These are phyloP conservation scores for Fraxinus ornus DNA, from an alignment of 305 asterid species.

Conservation along the genomic window DNA sequence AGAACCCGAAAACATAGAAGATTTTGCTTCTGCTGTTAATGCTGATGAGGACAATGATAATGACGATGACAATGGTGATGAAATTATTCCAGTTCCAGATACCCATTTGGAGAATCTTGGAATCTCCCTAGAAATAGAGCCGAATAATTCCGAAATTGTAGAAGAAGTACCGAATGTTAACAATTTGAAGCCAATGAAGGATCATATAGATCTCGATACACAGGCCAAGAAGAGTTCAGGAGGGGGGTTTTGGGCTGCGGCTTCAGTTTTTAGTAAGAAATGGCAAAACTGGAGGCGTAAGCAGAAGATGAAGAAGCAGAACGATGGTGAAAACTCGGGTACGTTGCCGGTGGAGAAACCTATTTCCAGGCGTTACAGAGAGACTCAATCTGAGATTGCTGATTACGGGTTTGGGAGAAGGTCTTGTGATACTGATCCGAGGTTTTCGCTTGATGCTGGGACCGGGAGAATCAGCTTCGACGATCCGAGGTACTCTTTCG, in stretches of 20 bases:
- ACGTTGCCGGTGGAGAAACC: conserved; percentile 81
- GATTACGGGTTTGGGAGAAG: conserved; percentile 92
- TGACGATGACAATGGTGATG: conserved; percentile 30
- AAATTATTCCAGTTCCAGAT: conserved; percentile 35
- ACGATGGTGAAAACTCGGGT: conserved; percentile 45
- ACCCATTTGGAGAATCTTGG: conserved; percentile 25
- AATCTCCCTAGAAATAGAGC: conserved; percentile 33
- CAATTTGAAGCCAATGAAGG: conserved; percentile 67
- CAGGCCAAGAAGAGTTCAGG: conserved; percentile 64
- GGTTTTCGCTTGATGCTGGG: conserved; percentile 86
- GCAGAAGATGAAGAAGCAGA: conserved; percentile 76
- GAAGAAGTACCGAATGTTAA: conserved; percentile 45
- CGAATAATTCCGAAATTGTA: conserved; percentile 52
- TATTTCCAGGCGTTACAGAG: conserved; percentile 65
- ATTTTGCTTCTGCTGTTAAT: conserved; percentile 13
- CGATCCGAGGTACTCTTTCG: conserved; percentile 82
- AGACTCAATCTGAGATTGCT: conserved; percentile 89
- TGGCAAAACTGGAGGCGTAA: conserved; percentile 92
- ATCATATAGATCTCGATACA: conserved; percentile 63
- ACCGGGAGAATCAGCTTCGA: conserved; percentile 78
- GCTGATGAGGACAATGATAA: conserved; percentile 27
- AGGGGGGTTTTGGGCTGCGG: conserved; percentile 83
- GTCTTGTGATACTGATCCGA: conserved; percentile 85
- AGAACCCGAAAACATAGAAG: conserved; percentile 29
- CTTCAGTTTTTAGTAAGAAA: conserved; percentile 89